These are phyloP conservation scores for Aspergillus sp. DNA, from an alignment of 2,329 filamentous ascomycete genomes.

Conservation along the genomic window DNA sequence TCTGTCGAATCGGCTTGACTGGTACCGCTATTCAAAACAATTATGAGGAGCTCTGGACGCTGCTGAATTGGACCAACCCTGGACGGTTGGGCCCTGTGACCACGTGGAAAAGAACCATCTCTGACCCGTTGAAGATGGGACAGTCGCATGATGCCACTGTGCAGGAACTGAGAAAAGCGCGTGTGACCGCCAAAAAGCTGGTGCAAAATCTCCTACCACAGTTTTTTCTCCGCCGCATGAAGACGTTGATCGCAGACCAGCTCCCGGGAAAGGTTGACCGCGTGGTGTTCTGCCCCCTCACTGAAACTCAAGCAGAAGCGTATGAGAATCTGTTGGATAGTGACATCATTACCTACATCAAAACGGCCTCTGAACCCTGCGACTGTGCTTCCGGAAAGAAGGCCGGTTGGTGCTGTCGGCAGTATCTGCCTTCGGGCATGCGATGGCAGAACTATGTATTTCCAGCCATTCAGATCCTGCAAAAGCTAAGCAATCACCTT, in stretches of 20 bases:
- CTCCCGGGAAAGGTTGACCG: constrained; percentile 92
- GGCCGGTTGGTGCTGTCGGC: constrained; percentile 80
- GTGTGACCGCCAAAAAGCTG: constrained; percentile 81
- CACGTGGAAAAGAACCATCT: constrained; percentile 80
- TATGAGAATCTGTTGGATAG: constrained; percentile 83
- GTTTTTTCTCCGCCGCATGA: constrained; percentile 92
- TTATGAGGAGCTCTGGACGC: constrained; percentile 95
- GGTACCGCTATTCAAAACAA: constrained; percentile 98
- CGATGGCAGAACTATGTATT: constrained; percentile 81
- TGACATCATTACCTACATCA: constrained; percentile 71
- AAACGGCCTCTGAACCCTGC: constrained; percentile 69
- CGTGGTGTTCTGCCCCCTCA: constrained; percentile 93
- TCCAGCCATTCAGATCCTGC: constrained; percentile 77
- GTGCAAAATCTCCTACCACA: constrained; percentile 84
- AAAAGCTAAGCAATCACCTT: constrained; percentile 92
- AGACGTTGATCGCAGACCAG: constrained; percentile 87
- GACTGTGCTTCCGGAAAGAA: constrained; percentile 70
- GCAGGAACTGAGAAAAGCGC: constrained; percentile 77
- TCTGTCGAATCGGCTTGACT: constrained; percentile 90
- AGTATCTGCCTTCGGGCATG: constrained; percentile 62
- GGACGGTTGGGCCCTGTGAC: constrained; percentile 68
- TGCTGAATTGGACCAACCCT: constrained; percentile 95
- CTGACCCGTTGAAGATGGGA: constrained; percentile 78
- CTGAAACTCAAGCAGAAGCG: constrained; percentile 75
- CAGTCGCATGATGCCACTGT: constrained; percentile 91